Evolutionary conservation across 2,329 filamentous ascomycete genomes (phyloP), one percentile per base, ranked within the genome.

Genomic region (Xylogone sp.): DNA sequence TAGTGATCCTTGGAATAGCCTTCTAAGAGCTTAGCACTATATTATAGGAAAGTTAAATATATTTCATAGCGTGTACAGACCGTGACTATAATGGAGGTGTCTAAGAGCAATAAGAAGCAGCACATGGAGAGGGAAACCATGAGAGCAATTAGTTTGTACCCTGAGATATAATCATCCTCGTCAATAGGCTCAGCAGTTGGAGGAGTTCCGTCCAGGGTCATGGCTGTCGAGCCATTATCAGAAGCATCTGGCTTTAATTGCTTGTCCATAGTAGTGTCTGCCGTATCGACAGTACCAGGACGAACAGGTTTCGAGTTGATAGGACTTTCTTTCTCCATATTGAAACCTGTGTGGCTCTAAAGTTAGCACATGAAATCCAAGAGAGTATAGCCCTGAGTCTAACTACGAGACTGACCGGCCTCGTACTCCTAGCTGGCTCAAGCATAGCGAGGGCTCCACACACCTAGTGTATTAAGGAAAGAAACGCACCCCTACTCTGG

Each of bases 21-120:
- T 70, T 13, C 31, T 20, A 42, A 16, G 9, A 16, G 8, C 6
- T 7, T 49, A n/a, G n/a, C n/a, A n/a, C n/a, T n/a, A n/a, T n/a
- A n/a, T n/a, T n/a, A n/a, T n/a, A n/a, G n/a, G n/a, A n/a, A n/a
- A n/a, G n/a, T n/a, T n/a, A n/a, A n/a, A n/a, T n/a, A n/a, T n/a
- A n/a, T n/a, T n/a, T n/a, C n/a, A 44, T 20, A 8, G 21, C 18
- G 12, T 20, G 19, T 3, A 22, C 53, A 44, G 50, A 69, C 78
- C 3, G 79, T 82, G 8, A 72, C 68, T 49, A 82, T 69, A 47
- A 82, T 80, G 1, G 77, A 77, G 34, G 70, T 74, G 51, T 82
- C 79, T 3, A 82, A 56, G 54, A 80, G 57, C 63, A 77, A 71
- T 18, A 78, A 56, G 53, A 79, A 79, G 13, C 69, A 68, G 7